phyloP scores from a whole-genome alignment of 2,329 filamentous ascomycete species.

The Zymoseptoria pseudotritici region DNA sequence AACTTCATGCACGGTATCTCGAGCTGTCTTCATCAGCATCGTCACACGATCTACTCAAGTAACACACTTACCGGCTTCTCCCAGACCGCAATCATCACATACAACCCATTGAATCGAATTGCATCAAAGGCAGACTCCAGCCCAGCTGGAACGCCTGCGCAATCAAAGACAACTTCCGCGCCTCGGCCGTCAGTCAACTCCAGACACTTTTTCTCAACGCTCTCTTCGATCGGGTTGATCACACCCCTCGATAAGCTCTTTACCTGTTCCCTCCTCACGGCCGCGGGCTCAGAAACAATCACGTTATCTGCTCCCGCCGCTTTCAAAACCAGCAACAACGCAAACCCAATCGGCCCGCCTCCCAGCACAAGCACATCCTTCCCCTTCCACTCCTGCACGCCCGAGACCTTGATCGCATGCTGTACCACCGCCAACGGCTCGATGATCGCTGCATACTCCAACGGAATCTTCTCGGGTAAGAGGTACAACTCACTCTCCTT shows the following conservation, averaged over 20 bases:
- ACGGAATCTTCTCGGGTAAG: slow-evolving; percentile 10
- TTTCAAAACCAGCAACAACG: slow-evolving; percentile 13
- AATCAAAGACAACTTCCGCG: slow-evolving; percentile 21
- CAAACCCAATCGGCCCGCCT: slow-evolving; percentile 20
- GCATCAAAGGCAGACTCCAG: slow-evolving; percentile 17
- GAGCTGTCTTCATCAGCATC: slow-evolving; percentile 6
- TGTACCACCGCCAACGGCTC: slow-evolving; percentile 19
- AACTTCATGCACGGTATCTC: slow-evolving; percentile 10
- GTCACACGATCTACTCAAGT: neutral
- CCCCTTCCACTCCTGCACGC: slow-evolving; percentile 8
- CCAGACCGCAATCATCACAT: slow-evolving; percentile 21
- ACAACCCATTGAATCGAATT: slow-evolving; percentile 12
- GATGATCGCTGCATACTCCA: slow-evolving; percentile 17
- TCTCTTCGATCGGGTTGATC: slow-evolving; percentile 15
- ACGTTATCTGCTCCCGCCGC: slow-evolving; percentile 12
- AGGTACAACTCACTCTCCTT: slow-evolving; percentile 8
- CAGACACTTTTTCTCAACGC: slow-evolving; percentile 12
- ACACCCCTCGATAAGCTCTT: slow-evolving; percentile 8
- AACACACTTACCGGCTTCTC: slow-evolving; percentile 11
- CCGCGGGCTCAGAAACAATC: slow-evolving; percentile 16
- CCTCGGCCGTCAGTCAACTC: slow-evolving; percentile 10
- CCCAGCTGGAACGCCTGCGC: slow-evolving; percentile 13
- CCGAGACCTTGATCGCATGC: slow-evolving; percentile 16
- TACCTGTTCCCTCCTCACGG: slow-evolving; percentile 10
- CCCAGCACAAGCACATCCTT: slow-evolving; percentile 17